Percentiles rank a stretch among this genome's conserved stretches.
These are phyloP conservation scores for Mortierella sp. DNA, from an alignment of 371 early-diverging fungal genomes.

Conservation along the genomic window DNA sequence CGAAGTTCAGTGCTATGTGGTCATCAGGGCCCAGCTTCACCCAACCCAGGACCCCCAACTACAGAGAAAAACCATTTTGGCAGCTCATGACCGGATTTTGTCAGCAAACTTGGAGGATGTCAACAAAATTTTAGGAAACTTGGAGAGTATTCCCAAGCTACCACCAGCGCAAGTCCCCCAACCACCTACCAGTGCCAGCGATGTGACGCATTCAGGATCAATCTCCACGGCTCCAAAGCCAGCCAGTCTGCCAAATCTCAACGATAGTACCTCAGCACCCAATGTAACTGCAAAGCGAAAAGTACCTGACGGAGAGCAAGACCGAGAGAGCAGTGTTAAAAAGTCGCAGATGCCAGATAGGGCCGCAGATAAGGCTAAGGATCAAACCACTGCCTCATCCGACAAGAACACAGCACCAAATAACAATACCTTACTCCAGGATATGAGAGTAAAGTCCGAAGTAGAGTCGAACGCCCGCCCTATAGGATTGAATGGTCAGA, in stretches of 20 bases:
- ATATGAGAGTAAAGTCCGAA: not conserved
- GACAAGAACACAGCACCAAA: not conserved
- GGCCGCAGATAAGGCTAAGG: not conserved
- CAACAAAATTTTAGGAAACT: not conserved
- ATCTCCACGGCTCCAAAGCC: too few relatives aligned
- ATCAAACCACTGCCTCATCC: not conserved
- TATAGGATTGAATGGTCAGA: too few relatives aligned
- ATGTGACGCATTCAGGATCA: too few relatives aligned
- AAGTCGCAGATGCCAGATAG: not conserved
- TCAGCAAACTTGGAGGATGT: not conserved
- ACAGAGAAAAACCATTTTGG: not conserved
- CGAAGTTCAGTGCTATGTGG: not conserved
- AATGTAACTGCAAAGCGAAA: not conserved
- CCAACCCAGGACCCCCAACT: not conserved
- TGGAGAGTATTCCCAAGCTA: not conserved
- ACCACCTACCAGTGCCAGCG: too few relatives aligned
- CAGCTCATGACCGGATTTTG: not conserved
- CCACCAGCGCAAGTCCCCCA: not conserved
- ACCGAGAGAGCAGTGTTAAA: not conserved
- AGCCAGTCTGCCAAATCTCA: not conserved
- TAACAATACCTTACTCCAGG: not conserved
- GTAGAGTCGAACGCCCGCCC: not conserved
- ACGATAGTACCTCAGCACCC: not conserved
- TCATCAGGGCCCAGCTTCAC: not conserved
- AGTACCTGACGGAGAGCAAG: not conserved